phyloP scores from a whole-genome alignment of 2,329 filamentous ascomycete genomes.

The Alternaria sp. region DNA sequence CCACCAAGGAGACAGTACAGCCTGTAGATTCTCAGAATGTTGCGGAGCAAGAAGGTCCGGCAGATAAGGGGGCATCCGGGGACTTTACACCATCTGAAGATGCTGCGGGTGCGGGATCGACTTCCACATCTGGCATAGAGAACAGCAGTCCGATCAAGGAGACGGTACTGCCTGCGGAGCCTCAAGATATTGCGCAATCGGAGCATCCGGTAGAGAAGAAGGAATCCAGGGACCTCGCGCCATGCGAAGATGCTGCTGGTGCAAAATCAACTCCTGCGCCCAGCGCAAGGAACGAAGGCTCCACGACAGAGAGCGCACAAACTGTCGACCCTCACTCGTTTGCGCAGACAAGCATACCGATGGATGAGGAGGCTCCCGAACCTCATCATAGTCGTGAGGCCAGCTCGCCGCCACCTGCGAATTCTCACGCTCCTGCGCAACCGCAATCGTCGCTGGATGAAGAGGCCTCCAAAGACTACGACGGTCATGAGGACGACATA shows the following conservation, averaged over 20 bases:
- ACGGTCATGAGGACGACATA: not conserved
- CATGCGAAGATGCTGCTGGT: not conserved
- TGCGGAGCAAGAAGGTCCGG: not conserved
- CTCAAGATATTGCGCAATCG: not conserved
- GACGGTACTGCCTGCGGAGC: not conserved
- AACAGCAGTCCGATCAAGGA: not conserved
- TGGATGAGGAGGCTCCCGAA: not conserved
- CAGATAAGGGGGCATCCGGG: not conserved
- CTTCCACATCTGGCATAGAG: not conserved
- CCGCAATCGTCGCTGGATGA: not conserved
- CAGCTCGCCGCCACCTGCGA: not conserved
- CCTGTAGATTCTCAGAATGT: not conserved
- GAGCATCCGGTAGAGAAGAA: not conserved
- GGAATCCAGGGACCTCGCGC: not conserved
- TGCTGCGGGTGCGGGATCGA: not conserved
- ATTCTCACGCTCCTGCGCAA: not conserved
- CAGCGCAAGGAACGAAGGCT: not conserved
- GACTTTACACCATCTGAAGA: not conserved
- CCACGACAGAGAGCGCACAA: not conserved
- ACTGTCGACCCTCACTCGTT: not conserved
- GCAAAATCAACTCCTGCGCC: not conserved
- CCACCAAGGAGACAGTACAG: not conserved
- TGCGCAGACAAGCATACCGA: not conserved
- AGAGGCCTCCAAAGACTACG: not conserved
- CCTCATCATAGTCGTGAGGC: rapidly evolving